These are phyloP conservation scores for Scutellaria minor DNA, from an alignment of 257 asterid species.

Conservation along the genomic window DNA sequence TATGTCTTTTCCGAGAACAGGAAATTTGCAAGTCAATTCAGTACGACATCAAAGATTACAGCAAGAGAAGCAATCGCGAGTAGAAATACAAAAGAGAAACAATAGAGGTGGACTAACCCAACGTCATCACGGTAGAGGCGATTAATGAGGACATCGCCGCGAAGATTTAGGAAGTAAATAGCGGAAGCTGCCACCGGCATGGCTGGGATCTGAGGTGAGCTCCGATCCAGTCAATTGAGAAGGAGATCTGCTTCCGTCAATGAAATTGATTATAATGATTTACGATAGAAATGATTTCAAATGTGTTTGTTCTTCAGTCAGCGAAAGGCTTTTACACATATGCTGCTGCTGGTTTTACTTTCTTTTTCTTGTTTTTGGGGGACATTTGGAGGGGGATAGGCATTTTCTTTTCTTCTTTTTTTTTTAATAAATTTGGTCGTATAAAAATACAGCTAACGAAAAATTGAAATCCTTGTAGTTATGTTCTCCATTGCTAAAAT, in stretches of 20 bases:
- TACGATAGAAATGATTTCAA: too few species aligned
- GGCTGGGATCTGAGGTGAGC: slow-evolving; percentile 45
- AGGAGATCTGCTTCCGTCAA: slow-evolving; percentile 37
- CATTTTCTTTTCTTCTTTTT: too few species aligned
- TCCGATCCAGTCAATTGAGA: slow-evolving; percentile 44
- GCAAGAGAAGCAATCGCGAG: slow-evolving; percentile 3
- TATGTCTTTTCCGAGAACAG: neutral
- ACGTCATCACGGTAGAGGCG: slow-evolving; percentile 99
- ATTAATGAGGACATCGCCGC: slow-evolving; percentile 98
- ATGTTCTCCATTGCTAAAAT: too few species aligned
- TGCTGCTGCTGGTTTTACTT: too few species aligned
- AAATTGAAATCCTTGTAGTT: too few species aligned
- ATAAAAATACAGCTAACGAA: too few species aligned
- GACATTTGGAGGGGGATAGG: too few species aligned
- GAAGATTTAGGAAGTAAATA: slow-evolving; percentile 89
- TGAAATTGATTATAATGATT: too few species aligned
- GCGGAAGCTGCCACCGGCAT: slow-evolving; percentile 99
- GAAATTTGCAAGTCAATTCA: neutral
- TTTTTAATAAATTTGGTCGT: too few species aligned
- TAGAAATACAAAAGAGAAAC: neutral
- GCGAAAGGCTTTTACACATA: too few species aligned
- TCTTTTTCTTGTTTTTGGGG: too few species aligned
- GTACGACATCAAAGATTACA: neutral
- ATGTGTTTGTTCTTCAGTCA: too few species aligned
- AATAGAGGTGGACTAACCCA: slow-evolving; percentile 55